Evolutionary conservation across 1,139 yeast genomes (phyloP).

Genomic region (Lodderomyces parapsilosis): DNA sequence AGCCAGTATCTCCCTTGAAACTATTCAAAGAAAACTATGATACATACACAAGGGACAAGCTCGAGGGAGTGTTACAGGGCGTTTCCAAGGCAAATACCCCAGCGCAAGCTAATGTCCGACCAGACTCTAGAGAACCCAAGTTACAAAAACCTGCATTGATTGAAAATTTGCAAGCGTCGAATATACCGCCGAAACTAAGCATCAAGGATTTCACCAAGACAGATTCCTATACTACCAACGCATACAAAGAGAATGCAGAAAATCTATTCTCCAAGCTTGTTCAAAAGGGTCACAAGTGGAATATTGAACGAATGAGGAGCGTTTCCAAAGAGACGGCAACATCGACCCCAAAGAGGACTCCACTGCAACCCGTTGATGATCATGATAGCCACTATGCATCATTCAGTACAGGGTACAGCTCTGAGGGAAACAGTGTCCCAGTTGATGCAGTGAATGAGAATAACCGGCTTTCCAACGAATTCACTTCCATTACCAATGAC

Average conservation of each 20-base stretch:
- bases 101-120: slow-evolving; percentile 4
- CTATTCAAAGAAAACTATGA: slow-evolving; percentile 39
- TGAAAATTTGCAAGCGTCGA: slow-evolving; percentile 5
- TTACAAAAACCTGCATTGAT: slow-evolving; percentile 7
- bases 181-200: slow-evolving; percentile 24
- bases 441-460: not conserved
- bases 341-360: slow-evolving; percentile 34
- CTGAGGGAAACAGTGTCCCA: slow-evolving; percentile 21
- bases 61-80: slow-evolving; percentile 31
- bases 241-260: slow-evolving; percentile 40
- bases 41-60: slow-evolving; percentile 41
- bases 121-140: not conserved
- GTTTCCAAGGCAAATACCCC: slow-evolving; percentile 18
- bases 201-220: slow-evolving; percentile 33
- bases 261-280: slow-evolving; percentile 40
- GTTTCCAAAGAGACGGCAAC: slow-evolving; percentile 30
- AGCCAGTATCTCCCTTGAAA: slow-evolving; percentile 35
- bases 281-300: slow-evolving; percentile 25
- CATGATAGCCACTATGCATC: slow-evolving; percentile 25
- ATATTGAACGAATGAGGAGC: slow-evolving; percentile 8
- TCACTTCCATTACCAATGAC: not conserved
- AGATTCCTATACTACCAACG: slow-evolving; percentile 35
- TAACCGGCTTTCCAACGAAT: not conserved
- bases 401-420: slow-evolving; percentile 31
- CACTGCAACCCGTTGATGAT: not conserved